Conservation (phyloP, 2,329 filamentous ascomycete species). For the Coniochaeta sp. region DNA sequence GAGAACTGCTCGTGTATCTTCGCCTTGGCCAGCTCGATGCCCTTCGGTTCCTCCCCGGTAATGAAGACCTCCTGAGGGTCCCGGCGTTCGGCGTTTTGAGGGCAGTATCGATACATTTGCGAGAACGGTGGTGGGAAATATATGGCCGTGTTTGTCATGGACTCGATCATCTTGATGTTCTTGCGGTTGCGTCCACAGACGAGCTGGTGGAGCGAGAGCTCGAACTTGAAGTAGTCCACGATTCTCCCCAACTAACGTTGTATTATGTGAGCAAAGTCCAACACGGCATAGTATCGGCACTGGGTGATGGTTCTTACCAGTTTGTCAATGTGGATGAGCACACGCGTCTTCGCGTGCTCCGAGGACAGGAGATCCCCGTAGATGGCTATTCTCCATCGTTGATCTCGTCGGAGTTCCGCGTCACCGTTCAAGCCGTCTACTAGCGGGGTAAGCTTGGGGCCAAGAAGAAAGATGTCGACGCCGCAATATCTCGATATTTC, state of each 20-base stretch:
- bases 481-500: constrained; percentile 82
- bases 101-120: constrained; percentile 82
- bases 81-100: constrained; percentile 71
- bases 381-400: constrained; percentile 85
- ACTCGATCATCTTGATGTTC: constrained; percentile 97
- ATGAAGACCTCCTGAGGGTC: constrained; percentile 91
- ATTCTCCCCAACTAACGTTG: constrained; percentile 57
- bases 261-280: neutral
- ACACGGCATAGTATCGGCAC: neutral
- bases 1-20: constrained; percentile 81
- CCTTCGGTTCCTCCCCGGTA: constrained; percentile 78
- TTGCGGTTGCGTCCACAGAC: constrained; percentile 90
- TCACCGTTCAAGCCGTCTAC: constrained; percentile 69
- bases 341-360: constrained; percentile 93
- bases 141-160: constrained; percentile 89
- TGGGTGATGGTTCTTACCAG: constrained; percentile 52
- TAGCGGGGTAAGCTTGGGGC: constrained; percentile 78
- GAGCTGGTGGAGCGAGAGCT: constrained; percentile 82
- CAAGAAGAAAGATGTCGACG: constrained; percentile 92
- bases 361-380: constrained; percentile 93
- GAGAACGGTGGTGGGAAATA: constrained; percentile 97
- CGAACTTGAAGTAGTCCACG: constrained; percentile 75
- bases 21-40: constrained; percentile 82
- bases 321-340: constrained; percentile 95
- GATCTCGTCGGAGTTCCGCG: constrained; percentile 76